Conservation (phyloP, 2,329 filamentous ascomycete species). For the Colletotrichum liriopes region DNA sequence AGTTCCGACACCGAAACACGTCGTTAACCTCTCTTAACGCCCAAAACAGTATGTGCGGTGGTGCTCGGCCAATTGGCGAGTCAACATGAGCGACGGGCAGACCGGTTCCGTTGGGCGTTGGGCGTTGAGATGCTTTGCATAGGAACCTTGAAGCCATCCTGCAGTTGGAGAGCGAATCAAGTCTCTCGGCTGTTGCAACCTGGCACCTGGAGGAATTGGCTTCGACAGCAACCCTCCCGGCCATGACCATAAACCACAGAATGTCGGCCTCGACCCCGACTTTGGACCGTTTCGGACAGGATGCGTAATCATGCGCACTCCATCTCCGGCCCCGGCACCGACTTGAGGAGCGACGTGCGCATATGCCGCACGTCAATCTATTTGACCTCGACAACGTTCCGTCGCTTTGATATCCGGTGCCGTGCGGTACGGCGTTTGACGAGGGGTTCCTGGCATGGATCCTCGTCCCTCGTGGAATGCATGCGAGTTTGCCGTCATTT, state of each 20-base stretch:
- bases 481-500: constrained; percentile 26
- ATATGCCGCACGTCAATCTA: constrained; percentile 16
- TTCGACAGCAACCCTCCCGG: constrained; percentile 9
- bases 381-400: constrained; percentile 1
- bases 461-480: constrained; percentile 35
- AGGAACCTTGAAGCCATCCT: constrained; percentile 26
- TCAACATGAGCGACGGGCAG: neutral
- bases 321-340: constrained; percentile 7
- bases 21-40: neutral
- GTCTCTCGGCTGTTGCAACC: constrained; percentile 30
- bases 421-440: constrained; percentile 13
- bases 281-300: constrained; percentile 16
- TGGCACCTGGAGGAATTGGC: constrained; percentile 27
- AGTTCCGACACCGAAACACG: constrained; percentile 7
- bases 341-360: constrained; percentile 15
- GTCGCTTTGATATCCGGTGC: neutral
- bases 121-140: constrained; percentile 17
- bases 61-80: constrained; percentile 3
- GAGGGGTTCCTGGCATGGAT: constrained; percentile 22
- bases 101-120: neutral
- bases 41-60: neutral
- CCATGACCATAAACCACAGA: neutral
- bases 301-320: neutral
- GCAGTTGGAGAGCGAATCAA: constrained; percentile 12
- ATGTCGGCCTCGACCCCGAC: constrained; percentile 5